Percentiles rank a stretch among this genome's conserved stretches.
Evolutionary conservation across 345 rosid genomes (phyloP).

Genomic region (Physaria fendleri): DNA sequence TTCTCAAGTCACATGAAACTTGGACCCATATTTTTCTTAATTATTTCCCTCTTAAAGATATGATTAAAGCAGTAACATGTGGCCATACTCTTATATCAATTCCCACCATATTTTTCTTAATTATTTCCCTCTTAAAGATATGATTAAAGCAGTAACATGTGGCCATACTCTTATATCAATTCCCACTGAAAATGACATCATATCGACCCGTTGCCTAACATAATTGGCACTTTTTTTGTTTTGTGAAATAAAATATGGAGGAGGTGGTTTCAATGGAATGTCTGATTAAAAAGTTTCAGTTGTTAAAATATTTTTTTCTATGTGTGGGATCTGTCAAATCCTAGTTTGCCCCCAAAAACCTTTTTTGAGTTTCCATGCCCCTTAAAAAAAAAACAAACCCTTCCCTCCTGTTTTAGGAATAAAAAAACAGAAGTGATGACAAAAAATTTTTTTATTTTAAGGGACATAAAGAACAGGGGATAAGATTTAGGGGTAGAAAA

Average conservation of each 20-base stretch:
- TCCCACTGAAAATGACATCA: slow-evolving; percentile 32
- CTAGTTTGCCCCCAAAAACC: no score
- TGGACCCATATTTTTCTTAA: slow-evolving; percentile 29
- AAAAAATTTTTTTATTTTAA: no score
- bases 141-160: slow-evolving; percentile 21
- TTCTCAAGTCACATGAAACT: slow-evolving; percentile 21
- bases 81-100: slow-evolving; percentile 22
- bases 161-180: slow-evolving; percentile 22
- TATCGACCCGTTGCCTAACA: slow-evolving; percentile 18
- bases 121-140: slow-evolving; percentile 11
- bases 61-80: slow-evolving; percentile 21
- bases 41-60: slow-evolving; percentile 11
- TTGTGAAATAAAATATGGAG: not conserved
- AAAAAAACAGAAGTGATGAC: no score
- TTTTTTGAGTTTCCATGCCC: no score
- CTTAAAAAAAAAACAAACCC: no score
- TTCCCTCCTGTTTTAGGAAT: no score
- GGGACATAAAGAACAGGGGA: no score
- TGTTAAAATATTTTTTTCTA: not conserved
- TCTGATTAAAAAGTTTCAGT: not conserved
- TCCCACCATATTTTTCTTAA: slow-evolving; percentile 21
- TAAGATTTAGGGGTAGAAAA: no score
- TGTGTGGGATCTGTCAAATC: not conserved
- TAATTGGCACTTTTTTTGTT: slow-evolving; percentile 24
- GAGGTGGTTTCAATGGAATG: not conserved